Evolutionary conservation across 805 yeast genomes (phyloP), one percentile per base, ranked within the genome.

Genomic region (Danielia reshetovae): DNA sequence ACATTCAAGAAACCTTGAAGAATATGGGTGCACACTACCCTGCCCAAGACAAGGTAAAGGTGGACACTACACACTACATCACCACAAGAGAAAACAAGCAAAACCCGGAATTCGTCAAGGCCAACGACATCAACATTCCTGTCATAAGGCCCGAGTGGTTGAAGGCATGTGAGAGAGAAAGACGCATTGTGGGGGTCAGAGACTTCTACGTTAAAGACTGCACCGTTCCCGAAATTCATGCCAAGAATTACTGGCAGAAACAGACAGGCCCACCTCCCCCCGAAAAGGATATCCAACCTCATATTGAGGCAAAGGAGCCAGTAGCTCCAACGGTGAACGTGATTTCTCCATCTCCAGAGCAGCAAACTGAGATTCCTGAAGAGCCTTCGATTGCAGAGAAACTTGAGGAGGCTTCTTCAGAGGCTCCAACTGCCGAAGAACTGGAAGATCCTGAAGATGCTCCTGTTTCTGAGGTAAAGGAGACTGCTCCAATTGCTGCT

Each of bases 131-230:
- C 65, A 93, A 88, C 54, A 87, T 93, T 36, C 98, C 98, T 2
- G 76, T 93, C 25, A 89, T 93, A 18, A 75, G 95, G 57, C 97
- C 98, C 0, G 97, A 93, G 57, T 93, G 97, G 97, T 67, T 93
- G 38, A 82, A 84, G 59, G 96, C 97, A 0, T 93, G 97, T 65
- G 95, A 85, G 49, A 59, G 72, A 27, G 97, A 89, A 53, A 77
- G 93, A 48, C 67, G 96, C 52, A 80, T 93, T 36, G 95, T 89
- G 27, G 96, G 97, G 18, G 98, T 93, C 11, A 74, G 95, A 51
- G 87, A 86, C 46, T 86, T 83, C 48, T 85, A 85, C 53, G 65
- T 83, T 22, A 82, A 79, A 56, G 73, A 67, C 36, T 65, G 72
- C 43, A 68, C 59, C 4, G 62, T 67, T 42, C 72, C 71, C 2